Conservation (phyloP, 1,284 basidiomycete genomes). For the Tilletia indica region DNA sequence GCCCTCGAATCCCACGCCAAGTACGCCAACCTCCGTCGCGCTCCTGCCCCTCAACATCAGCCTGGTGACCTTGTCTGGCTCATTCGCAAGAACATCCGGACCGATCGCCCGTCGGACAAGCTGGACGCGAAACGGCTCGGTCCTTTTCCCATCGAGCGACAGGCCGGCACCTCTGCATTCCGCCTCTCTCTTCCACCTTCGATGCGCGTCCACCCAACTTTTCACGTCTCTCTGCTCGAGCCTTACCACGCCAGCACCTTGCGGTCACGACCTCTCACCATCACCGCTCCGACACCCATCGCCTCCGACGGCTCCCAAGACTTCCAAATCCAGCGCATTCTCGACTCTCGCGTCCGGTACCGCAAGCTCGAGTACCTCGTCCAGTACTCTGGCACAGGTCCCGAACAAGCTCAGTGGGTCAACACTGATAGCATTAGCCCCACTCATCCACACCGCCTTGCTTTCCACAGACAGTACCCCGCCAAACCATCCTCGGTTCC, state of each 20-base stretch:
- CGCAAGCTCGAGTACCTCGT: not conserved
- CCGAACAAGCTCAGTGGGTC: not conserved
- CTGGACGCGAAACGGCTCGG: slow-evolving; percentile 1
- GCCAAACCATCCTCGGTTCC: not conserved
- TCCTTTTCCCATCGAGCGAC: not conserved
- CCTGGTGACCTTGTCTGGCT: not conserved
- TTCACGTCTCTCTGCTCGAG: slow-evolving; percentile 13
- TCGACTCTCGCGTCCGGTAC: not conserved
- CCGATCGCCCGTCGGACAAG: slow-evolving; percentile 5
- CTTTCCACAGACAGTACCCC: not conserved
- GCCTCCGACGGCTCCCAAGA: not conserved
- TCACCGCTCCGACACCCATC: not conserved
- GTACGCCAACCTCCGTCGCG: not conserved
- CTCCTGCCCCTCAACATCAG: not conserved
- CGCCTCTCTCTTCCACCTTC: not conserved
- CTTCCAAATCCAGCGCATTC: not conserved
- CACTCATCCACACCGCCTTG: not conserved
- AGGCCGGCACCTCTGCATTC: no score
- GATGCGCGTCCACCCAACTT: not conserved
- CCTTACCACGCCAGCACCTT: not conserved
- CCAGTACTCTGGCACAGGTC: not conserved
- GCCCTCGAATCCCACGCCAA: not conserved
- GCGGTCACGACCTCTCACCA: not conserved
- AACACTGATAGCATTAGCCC: not conserved
- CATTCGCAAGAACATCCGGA: not conserved